A percentile compares a stretch with the other conserved stretches of the same genome.
phyloP scores from a whole-genome alignment of 371 early-diverging fungal genomes.

The Rhizopus stolonifer region DNA sequence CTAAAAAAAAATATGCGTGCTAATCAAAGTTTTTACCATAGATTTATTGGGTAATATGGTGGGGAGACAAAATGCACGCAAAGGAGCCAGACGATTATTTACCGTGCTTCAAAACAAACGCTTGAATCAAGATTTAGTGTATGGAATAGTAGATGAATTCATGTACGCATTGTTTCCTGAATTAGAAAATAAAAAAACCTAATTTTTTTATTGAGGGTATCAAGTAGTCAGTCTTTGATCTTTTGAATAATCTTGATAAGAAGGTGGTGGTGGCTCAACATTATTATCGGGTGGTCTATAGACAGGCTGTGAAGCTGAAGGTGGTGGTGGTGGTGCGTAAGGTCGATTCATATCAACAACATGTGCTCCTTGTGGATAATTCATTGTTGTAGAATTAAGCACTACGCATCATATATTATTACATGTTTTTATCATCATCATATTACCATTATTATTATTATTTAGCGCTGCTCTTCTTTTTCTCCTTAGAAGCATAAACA shows the following conservation, averaged over 20 bases:
- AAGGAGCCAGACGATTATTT: constrained; percentile 74
- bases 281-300: constrained; percentile 14
- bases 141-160: constrained; percentile 74
- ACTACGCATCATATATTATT: neutral
- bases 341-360: constrained; percentile 19
- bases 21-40: constrained; percentile 16
- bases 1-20: neutral
- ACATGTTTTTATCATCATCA: too few relatives aligned
- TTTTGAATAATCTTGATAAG: constrained; percentile 30
- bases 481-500: constrained; percentile 7
- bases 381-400: too few relatives aligned
- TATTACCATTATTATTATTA: neutral
- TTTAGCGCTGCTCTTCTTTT: constrained; percentile 6
- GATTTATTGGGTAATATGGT: constrained; percentile 79
- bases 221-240: constrained; percentile 4
- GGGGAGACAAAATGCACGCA: constrained; percentile 78
- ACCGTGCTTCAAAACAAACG: constrained; percentile 73
- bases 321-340: neutral
- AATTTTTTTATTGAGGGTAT: neutral
- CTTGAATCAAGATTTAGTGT: constrained; percentile 76
- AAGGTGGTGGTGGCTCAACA: constrained; percentile 27
- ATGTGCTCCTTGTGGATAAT: neutral
- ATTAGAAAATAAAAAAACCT: constrained; percentile 18
- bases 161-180: constrained; percentile 75
- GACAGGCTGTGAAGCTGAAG: neutral